Base-by-base conservation (phyloP, 495 filamentous ascomycete species). In the Alectoria sarmentosa region DNA sequence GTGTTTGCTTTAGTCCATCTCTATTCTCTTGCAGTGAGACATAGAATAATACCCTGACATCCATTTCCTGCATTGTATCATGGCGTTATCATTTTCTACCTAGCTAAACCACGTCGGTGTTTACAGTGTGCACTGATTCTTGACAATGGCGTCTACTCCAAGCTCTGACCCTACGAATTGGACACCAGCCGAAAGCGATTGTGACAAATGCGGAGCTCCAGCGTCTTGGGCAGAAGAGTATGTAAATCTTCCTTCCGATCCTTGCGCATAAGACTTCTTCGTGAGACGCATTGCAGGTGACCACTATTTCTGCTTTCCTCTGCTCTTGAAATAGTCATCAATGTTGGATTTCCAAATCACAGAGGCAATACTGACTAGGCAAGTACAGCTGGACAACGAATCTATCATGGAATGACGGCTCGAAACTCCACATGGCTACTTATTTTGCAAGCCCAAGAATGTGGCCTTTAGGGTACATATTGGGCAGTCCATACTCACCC, bases 121-220 rank as follows among this genome's bases (percentile, higher is more conserved):
- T 52, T 23, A 49, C 23, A 3, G 46, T 26, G 46, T 19, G 52
- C 28, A 55, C 52, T 55, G 28, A 34, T 34, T n/a, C 52, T 34
- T 55, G 52, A 55, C 52, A 19, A 55, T 55, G 52, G 15, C 52
- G 7, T 55, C 52, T 30, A 54, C 49, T 54, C 7, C 52, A 32
- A n/a, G 30, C 52, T 34, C 52, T 55, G 52, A 55, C 19, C 30
- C 52, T 55, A 21, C 52, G 0, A 14, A 30, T 30, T 34, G 52
- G 52, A 23, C 30, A 19, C 52, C 30, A 9, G 30, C 52, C 7
- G 28, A 55, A 34, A 30, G 30, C 30, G 34, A 55, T 1, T 34
- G 52, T 34, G 52, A 55, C 11, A 55, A 55, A 55, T 55, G 52
- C 30, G 52, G 52, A 34, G 52, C 52, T 21, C 52, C 52, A 7